phyloP scores from a whole-genome alignment of 306 rosid species.

The Glycyrrhiza uralensis region DNA sequence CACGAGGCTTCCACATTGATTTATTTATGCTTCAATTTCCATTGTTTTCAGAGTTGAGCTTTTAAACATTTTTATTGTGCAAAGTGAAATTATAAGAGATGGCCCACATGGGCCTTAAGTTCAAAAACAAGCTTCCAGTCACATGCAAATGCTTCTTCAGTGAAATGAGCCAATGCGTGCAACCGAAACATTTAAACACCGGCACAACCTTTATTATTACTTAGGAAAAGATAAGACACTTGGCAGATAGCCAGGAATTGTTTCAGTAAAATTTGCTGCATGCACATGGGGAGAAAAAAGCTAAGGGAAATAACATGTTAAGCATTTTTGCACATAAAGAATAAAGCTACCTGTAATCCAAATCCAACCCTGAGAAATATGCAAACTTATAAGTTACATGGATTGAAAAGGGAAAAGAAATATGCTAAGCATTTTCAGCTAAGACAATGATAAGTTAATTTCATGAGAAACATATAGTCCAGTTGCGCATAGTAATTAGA shows the following conservation, averaged over 20 bases:
- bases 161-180: neutral
- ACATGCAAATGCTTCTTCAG: slow-evolving; percentile 31
- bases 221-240: neutral
- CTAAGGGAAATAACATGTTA: too few relatives aligned
- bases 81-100: slow-evolving; percentile 4
- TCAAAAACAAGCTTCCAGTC: slow-evolving; percentile 21
- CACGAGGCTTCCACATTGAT: slow-evolving; percentile 1
- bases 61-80: neutral
- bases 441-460: neutral
- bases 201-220: neutral
- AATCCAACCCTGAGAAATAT: neutral
- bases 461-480: slow-evolving; percentile 13
- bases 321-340: neutral
- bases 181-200: neutral
- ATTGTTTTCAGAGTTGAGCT: slow-evolving; percentile 12
- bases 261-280: slow-evolving; percentile 12
- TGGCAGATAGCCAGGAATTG: neutral
- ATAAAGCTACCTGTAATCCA: neutral
- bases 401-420: neutral
- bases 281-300: slow-evolving; percentile 38
- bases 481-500: neutral
- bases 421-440: neutral
- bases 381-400: neutral
- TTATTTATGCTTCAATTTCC: neutral
- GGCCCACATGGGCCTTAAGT: slow-evolving; percentile 25